Percentiles rank a stretch among this genome's conserved stretches.
Conservation (phyloP, 345 rosid species). For the Euphorbia peplus region DNA sequence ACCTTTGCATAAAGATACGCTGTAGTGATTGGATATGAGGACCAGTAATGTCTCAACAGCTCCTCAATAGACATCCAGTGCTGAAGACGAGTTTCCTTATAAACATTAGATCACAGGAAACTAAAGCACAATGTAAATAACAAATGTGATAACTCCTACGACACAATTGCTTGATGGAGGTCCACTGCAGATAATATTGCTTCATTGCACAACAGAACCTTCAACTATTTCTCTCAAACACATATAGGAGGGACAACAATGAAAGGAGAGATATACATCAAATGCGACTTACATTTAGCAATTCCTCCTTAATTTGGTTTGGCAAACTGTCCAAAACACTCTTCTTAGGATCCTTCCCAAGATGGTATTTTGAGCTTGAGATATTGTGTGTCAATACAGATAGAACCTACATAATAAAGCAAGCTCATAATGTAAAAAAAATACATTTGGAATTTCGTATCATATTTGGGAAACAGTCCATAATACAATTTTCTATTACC, state of each 20-base stretch:
- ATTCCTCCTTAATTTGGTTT: slow-evolving; percentile 58
- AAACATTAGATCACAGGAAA: slow-evolving; percentile 25
- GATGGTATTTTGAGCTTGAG: slow-evolving; percentile 68
- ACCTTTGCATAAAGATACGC: slow-evolving; percentile 73
- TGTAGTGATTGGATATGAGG: slow-evolving; percentile 88
- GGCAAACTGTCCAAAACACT: slow-evolving; percentile 82
- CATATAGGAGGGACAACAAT: background rate
- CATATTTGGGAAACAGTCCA: background rate
- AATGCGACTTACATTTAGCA: slow-evolving; percentile 55
- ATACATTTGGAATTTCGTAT: background rate
- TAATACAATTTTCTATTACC: slow-evolving; percentile 35
- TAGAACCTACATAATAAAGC: slow-evolving; percentile 58
- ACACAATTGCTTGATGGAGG: slow-evolving; percentile 3
- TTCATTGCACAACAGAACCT: slow-evolving; percentile 2
- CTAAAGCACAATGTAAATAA: slow-evolving; percentile 19
- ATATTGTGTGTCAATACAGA: slow-evolving; percentile 70
- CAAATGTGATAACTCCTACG: slow-evolving; percentile 1
- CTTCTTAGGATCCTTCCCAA: slow-evolving; percentile 72
- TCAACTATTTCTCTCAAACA: background rate
- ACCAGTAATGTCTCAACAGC: slow-evolving; percentile 82
- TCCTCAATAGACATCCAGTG: slow-evolving; percentile 79
- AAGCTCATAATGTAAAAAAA: slow-evolving; percentile 13
- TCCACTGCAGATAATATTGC: slow-evolving; percentile 4
- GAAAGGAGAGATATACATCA: background rate
- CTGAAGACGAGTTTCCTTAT: slow-evolving; percentile 40